A percentile compares a stretch with the other conserved stretches of the same genome.
These are phyloP conservation scores for Castanea mollissima DNA, from an alignment of 306 rosid species.

Conservation along the genomic window DNA sequence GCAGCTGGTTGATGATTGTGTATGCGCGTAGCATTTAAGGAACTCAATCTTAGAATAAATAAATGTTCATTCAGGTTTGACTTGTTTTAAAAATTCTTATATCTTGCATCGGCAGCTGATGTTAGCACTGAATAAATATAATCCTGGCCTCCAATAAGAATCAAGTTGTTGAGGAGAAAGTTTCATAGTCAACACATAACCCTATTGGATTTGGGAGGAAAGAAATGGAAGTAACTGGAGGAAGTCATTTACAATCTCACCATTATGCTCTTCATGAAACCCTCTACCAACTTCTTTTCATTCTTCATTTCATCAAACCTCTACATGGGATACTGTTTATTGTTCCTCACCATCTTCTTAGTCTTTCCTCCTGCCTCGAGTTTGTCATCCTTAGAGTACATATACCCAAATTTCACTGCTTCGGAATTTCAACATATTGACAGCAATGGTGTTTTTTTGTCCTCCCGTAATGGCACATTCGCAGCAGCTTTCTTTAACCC, in stretches of 20 bases:
- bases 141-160: slow-evolving; percentile 33
- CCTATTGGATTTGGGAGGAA: slow-evolving; percentile 16
- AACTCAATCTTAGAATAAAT: slow-evolving; percentile 18
- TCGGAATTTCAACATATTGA: slow-evolving; percentile 48
- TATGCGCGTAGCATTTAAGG: slow-evolving; percentile 15
- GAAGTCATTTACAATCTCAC: slow-evolving; percentile 29
- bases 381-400: slow-evolving; percentile 34
- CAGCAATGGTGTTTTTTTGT: slow-evolving; percentile 59
- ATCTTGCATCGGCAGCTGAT: slow-evolving; percentile 25
- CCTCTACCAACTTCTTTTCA: slow-evolving; percentile 14
- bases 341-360: slow-evolving; percentile 29
- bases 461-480: slow-evolving; percentile 57
- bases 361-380: slow-evolving; percentile 40
- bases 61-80: slow-evolving; percentile 9
- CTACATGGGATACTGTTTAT: slow-evolving; percentile 54
- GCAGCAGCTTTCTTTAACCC: slow-evolving; percentile 64
- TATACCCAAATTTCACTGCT: slow-evolving; percentile 58
- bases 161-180: slow-evolving; percentile 30
- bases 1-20: slow-evolving; percentile 22
- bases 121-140: slow-evolving; percentile 31
- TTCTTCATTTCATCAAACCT: slow-evolving; percentile 28
- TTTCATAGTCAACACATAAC: slow-evolving; percentile 51
- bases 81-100: slow-evolving; percentile 20
- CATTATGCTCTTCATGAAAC: slow-evolving; percentile 12
- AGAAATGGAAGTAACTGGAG: slow-evolving; percentile 33